These are phyloP conservation scores for Yamadazyma oceani DNA, from an alignment of 1,139 yeast genomes.

Conservation along the genomic window DNA sequence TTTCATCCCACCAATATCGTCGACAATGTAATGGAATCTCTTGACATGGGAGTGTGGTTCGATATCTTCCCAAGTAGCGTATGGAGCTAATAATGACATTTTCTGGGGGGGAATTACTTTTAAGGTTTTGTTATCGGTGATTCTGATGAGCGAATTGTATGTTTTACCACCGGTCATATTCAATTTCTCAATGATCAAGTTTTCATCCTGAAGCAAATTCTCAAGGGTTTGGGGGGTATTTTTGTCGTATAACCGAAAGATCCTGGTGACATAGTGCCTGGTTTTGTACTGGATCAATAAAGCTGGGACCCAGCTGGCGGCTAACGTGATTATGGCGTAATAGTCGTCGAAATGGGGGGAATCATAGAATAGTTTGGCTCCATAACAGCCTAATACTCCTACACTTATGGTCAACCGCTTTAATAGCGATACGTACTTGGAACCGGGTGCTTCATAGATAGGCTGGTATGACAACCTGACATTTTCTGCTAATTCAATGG, in stretches of 20 bases:
- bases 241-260: constrained; percentile 67
- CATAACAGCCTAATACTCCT: constrained; percentile 54
- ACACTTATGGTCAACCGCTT: constrained; percentile 56
- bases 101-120: constrained; percentile 30
- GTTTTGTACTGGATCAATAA: constrained; percentile 51
- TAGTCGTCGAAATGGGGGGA: constrained; percentile 58
- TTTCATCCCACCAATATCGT: constrained; percentile 74
- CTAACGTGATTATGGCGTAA: constrained; percentile 46
- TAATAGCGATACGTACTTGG: constrained; percentile 53
- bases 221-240: constrained; percentile 66
- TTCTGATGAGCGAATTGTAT: constrained; percentile 57
- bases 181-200: constrained; percentile 67
- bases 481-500: constrained; percentile 38
- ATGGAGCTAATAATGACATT: constrained; percentile 45
- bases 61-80: constrained; percentile 57
- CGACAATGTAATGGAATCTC: constrained; percentile 58
- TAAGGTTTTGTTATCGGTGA: constrained; percentile 44
- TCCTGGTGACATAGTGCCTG: constrained; percentile 67
- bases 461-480: constrained; percentile 54
- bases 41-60: constrained; percentile 29
- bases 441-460: constrained; percentile 56
- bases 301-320: constrained; percentile 44
- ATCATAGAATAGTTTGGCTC: constrained; percentile 53
- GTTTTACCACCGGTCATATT: constrained; percentile 66
- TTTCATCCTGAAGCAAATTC: constrained; percentile 59